These are phyloP conservation scores for Citrus glauca DNA, from an alignment of 345 rosid species.

Conservation along the genomic window DNA sequence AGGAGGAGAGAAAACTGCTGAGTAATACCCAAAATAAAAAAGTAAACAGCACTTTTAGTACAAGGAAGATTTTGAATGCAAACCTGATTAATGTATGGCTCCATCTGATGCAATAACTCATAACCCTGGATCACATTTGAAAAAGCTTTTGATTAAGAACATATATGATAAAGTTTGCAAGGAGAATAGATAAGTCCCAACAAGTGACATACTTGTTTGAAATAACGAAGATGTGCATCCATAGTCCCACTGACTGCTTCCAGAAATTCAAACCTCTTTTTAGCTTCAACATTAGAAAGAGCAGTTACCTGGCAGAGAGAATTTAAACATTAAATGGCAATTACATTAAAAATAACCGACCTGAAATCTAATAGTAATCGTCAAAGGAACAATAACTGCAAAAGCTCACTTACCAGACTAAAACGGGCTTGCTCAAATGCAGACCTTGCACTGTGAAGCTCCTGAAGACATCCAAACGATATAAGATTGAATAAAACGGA, in stretches of 20 bases:
- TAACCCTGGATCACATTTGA: constrained; percentile 59
- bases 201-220: constrained; percentile 63
- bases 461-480: constrained; percentile 40
- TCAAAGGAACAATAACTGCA: neutral
- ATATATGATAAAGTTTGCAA: constrained; percentile 12
- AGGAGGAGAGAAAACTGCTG: neutral
- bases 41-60: neutral
- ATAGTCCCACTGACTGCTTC: constrained; percentile 99
- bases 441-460: constrained; percentile 85
- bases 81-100: constrained; percentile 96
- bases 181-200: constrained; percentile 12
- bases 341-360: neutral
- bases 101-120: constrained; percentile 98
- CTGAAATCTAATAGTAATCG: neutral
- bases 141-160: constrained; percentile 19
- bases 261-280: constrained; percentile 91
- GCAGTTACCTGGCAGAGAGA: constrained; percentile 60
- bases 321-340: neutral
- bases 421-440: constrained; percentile 96
- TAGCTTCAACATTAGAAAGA: constrained; percentile 93
- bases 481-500: constrained; percentile 3
- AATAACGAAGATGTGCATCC: constrained; percentile 99
- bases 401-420: constrained; percentile 52
- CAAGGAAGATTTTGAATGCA: neutral
- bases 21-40: neutral